Base-by-base conservation (phyloP, 75 land plant genomes). In the Selaginella moellendorffii region DNA sequence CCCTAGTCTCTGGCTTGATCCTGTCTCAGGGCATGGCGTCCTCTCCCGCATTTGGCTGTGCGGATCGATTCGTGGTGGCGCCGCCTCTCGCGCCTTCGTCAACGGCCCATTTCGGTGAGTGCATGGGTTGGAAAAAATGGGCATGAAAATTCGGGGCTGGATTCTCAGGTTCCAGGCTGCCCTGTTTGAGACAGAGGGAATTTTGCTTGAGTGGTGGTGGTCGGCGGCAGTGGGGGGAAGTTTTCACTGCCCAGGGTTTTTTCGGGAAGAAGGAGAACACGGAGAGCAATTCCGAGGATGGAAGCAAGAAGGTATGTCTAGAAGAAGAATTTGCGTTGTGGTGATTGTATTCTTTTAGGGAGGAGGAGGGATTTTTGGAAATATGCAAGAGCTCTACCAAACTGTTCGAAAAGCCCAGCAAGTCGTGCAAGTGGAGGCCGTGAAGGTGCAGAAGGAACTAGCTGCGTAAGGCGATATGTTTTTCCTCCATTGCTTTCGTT, bases 361-460 rank as follows among this genome's bases (percentile, higher is more conserved):
- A 36, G 46, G n/a, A n/a, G n/a, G 46, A 5, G 46, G 46, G 46
- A 36, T 36, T 14, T 73, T 92, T 54, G 96, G 96, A 26, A 92
- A 92, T 36, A 81, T 88, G 95, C 89, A 88, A 71, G 92, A 85
- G 64, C 70, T 92, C 2, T 92, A 79, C 75, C 92, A 92, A 30
- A 92, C 96, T 2, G 97, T 92, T 64, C 82, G 84, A 71, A 87
- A 88, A 69, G 97, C 97, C 23, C 97, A 92, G 65, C 84, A 79
- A 81, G 96, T 92, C 28, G 95, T 92, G 36, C 97, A 92, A 79
- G 97, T 92, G 22, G 97, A 92, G 69, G 97, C 95, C 58, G 97
- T 92, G 28, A 81, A 82, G 26, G 96, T 88, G 31, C 97, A 88
- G 70, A 88, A 92, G 63, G 97, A 92, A 69, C 96, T 92, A 36